These are phyloP conservation scores for Nidularia sp. DNA, from an alignment of 768 basidiomycete species.

Conservation along the genomic window DNA sequence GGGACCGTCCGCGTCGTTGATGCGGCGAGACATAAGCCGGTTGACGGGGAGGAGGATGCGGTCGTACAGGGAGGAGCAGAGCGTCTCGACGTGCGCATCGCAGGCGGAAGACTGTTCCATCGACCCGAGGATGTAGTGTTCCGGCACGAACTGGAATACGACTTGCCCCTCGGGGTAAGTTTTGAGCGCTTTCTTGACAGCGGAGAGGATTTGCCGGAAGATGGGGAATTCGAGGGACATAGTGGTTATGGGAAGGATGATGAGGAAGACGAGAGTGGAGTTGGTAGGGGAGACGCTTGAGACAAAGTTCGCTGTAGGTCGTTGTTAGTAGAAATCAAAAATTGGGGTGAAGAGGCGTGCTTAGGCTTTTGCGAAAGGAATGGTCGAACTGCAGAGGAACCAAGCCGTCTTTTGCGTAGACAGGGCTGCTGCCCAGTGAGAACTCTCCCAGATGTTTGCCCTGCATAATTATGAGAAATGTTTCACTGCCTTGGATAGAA, in stretches of 20 bases:
- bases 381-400: slow-evolving; percentile 60
- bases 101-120: slow-evolving; percentile 38
- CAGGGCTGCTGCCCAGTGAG: slow-evolving; percentile 41
- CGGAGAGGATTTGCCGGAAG: slow-evolving; percentile 66
- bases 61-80: slow-evolving; percentile 69
- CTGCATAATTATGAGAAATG: slow-evolving; percentile 29
- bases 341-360: slow-evolving; percentile 28
- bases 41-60: slow-evolving; percentile 59
- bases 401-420: slow-evolving; percentile 51
- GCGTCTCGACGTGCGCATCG: slow-evolving; percentile 38
- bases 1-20: slow-evolving; percentile 34
- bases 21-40: slow-evolving; percentile 52
- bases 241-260: slow-evolving; percentile 56
- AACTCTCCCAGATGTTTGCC: slow-evolving; percentile 59
- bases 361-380: slow-evolving; percentile 62
- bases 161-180: slow-evolving; percentile 45
- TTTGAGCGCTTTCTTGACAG: slow-evolving; percentile 54
- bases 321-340: background rate
- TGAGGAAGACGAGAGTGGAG: slow-evolving; percentile 58
- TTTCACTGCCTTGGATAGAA: slow-evolving; percentile 1
- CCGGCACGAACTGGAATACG: slow-evolving; percentile 73
- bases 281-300: slow-evolving; percentile 30
- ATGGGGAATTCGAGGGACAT: slow-evolving; percentile 62
- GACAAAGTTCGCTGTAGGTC: slow-evolving; percentile 46
- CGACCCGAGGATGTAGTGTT: slow-evolving; percentile 47